Base-by-base conservation (phyloP, 495 filamentous ascomycete genomes). In the Penicillium cosmopolitanum region DNA sequence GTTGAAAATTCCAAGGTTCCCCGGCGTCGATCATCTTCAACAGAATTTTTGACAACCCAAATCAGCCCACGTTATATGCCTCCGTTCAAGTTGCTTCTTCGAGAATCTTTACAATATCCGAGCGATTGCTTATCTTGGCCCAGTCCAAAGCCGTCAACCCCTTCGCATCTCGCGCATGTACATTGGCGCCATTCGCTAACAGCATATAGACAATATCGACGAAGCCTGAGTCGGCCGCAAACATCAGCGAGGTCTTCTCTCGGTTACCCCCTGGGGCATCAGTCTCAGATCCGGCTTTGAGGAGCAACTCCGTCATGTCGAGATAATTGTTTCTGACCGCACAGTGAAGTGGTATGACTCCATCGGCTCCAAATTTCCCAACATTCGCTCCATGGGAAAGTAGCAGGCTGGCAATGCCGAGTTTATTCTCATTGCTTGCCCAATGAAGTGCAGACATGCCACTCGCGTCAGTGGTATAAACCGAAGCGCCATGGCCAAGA, bases 261-360 rank as follows among this genome's bases (percentile, higher is more conserved):
- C 46, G 35, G 12, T 56, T n/a, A 18, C 66, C 65, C 13, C 36
- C 35, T 5, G 11, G 50, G 1, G 36, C 35, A 46, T 76, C 63
- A 9, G 69, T 33, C 7, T 69, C 55, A 0, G 68, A 70, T 1
- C 67, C 69, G 2, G 23, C 25, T 13, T 66, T 28, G 3, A 76
- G 12, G 12, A 77, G 67, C 11, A 74, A 18, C 5, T 64, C 10
- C 11, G 69, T 43, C 51, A 68, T 59, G 2, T 61, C 38, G 19
- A 60, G 2, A 7, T 64, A 43, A 2, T 36, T 74, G 51, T 70
- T 65, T 50, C 62, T 63, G 16, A 74, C 74, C 7, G 82, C 82
- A 19, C 63, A 66, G 61, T 79, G 77, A 13, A 87, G 64, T 0
- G 76, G 74, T 6, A 78, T 82, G 16, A 47, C 56, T 8, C 70